Evolutionary conservation across 345 rosid genomes (phyloP), one percentile per base, ranked within the genome.

Genomic region (Hibiscus trionum): DNA sequence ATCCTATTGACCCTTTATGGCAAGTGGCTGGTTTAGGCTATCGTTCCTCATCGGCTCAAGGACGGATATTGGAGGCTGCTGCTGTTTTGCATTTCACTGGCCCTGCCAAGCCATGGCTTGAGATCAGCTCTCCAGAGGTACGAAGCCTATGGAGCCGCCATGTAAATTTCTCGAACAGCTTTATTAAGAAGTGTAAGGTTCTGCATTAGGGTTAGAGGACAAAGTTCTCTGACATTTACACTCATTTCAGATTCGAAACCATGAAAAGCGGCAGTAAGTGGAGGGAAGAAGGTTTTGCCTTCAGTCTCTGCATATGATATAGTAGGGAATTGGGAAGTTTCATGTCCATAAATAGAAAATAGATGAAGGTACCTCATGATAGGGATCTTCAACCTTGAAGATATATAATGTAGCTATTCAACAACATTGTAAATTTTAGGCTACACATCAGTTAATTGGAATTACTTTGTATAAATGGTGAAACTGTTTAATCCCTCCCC

Each of bases 91-190:
- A 93, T 85, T 93, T 91, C 71, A 91, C 88, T 44, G 97, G 97
- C 68, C 98, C 96, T 53, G 97, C 96, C 35, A 93, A 93, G 75
- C 97, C 98, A 19, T 93, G 98, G 98, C 91, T 93, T 6, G 93
- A 86, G 81, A 88, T 91, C 21, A 90, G 96, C 46, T 82, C 83
- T 61, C 78, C 87, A 5, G 86, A 87, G 83, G 80, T 85, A 53
- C 85, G 89, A 77, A 81, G 82, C 76, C 71, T 84, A 16, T 94
- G 98, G 98, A 88, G 71, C 76, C 80, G 81, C 61, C 87, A 91
- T 69, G 79, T 93, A 72, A 88, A 91, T 80, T 75, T 80, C 74
- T 86, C 98, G 5, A 81, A 91, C 80, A 78, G 77, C 63, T 86
- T 94, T 69, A 77, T 93, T 75, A 84, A 86, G 72, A 88, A 80